phyloP scores from a whole-genome alignment of 202 grass and related monocot species.

The Brachypodium distachyon region DNA sequence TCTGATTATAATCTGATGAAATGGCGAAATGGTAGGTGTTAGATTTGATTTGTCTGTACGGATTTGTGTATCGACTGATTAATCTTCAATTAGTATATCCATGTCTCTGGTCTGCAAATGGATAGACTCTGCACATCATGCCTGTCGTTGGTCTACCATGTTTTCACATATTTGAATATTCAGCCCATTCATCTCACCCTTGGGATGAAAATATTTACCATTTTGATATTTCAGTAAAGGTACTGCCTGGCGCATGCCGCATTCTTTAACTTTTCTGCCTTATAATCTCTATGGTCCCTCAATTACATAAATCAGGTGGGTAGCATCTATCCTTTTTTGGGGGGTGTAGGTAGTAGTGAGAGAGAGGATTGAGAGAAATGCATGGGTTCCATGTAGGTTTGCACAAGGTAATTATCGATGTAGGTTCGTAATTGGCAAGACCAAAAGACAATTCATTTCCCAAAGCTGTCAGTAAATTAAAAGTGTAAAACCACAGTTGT shows the following conservation, averaged over 20 bases:
- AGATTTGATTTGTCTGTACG: conserved; percentile 5
- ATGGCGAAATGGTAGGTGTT: neutral
- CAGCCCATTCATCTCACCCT: neutral
- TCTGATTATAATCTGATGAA: conserved; percentile 7
- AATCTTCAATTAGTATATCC: neutral
- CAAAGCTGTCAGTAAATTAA: neutral
- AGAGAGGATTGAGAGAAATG: neutral
- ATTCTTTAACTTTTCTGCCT: neutral
- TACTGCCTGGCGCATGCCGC: neutral
- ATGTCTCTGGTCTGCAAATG: neutral
- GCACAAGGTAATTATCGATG: neutral
- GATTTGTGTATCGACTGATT: neutral
- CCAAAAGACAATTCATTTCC: neutral
- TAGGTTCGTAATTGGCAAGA: too few relatives aligned
- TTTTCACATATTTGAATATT: neutral
- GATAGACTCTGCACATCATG: neutral
- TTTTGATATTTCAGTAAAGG: neutral
- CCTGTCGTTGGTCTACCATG: neutral
- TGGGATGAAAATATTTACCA: neutral
- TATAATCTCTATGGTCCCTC: neutral
- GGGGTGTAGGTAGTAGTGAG: neutral
- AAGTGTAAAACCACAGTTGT: too few relatives aligned
- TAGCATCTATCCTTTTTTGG: neutral
- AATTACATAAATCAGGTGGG: neutral
- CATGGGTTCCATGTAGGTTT: neutral